A percentile compares a stretch with the other conserved stretches of the same genome.
These are phyloP conservation scores for Cynara cardunculus DNA, from an alignment of 129 eudicot species.

Conservation along the genomic window DNA sequence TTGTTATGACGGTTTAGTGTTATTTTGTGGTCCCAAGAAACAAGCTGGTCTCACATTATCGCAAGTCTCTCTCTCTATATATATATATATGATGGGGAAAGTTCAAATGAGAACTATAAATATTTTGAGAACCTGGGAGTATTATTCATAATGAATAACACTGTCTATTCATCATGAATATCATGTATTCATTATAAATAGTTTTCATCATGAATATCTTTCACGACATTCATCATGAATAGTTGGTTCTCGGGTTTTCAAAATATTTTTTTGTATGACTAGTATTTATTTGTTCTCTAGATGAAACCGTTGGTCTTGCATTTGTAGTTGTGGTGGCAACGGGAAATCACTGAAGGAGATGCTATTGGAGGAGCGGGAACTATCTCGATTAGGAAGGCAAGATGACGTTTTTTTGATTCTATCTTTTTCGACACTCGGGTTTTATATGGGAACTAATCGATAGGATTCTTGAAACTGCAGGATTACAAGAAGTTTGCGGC, in stretches of 20 bases:
- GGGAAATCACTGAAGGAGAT: constrained; percentile 58
- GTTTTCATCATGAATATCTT: background rate
- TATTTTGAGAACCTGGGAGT: background rate
- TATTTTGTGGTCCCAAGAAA: background rate
- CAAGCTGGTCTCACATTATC: background rate
- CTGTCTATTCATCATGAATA: background rate
- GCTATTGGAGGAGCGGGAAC: constrained; percentile 78
- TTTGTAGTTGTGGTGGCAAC: constrained; percentile 39
- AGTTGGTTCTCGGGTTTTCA: background rate
- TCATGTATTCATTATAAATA: background rate
- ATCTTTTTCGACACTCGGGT: background rate
- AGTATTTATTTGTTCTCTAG: background rate
- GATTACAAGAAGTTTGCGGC: constrained; percentile 44
- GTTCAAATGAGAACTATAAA: background rate
- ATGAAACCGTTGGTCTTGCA: background rate
- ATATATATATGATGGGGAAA: background rate
- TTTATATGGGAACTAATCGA: background rate
- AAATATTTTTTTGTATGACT: no score
- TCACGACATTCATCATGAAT: background rate
- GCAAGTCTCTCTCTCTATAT: background rate
- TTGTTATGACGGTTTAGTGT: background rate
- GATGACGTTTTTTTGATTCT: background rate
- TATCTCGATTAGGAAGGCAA: constrained; percentile 78
- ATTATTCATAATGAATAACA: background rate
- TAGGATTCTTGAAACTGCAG: constrained; percentile 34